Base-by-base conservation (phyloP, 2,329 filamentous ascomycete genomes). In the Aquanectria penicillioides region DNA sequence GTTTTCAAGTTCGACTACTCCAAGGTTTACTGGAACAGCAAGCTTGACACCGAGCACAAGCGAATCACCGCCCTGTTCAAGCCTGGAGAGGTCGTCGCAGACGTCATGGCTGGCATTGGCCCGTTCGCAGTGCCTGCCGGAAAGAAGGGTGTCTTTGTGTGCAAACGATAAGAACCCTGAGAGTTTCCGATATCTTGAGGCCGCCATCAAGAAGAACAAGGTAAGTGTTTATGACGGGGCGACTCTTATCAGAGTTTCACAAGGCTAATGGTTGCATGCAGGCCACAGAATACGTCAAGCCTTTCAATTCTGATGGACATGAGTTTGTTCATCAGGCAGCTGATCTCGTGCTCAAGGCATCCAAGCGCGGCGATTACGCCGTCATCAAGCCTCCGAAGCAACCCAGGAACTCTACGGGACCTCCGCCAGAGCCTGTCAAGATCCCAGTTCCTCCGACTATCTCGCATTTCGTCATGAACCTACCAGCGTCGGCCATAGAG, bases 21-120 rank as follows among this genome's bases (percentile, higher is more conserved):
- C 62, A 96, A 96, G 68, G 95, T 99, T 4, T 99, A 99, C 82
- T 99, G 94, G 94, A 99, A 99, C 78, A 93, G 89, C 70, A 89
- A 94, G 66, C 86, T 99, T 12, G 90, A 96, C 70, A 91, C 88
- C 1, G 95, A 99, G 77, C 95, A 99, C 77, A 87, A 89, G 64
- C 85, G 95, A 3, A 81, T 98, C 13, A 87, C 94, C 58, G 80
- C 84, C 49, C 78, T 89, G 52, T 97, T 98, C 80, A 80, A 86
- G 54, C 87, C 90, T 6, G 94, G 95, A 33, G 91, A 98, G 71
- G 93, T 93, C 4, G 91, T 98, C 2, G 95, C 90, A 78, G 95
- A 99, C 76, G 90, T 97, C 64, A 99, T 98, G 94, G 94, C 94
- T 1, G 95, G 95, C 37, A 94, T 99, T 46, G 95, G 95, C 0